phyloP scores from a whole-genome alignment of 129 eudicot genomes.

The Escallonia herrerae region DNA sequence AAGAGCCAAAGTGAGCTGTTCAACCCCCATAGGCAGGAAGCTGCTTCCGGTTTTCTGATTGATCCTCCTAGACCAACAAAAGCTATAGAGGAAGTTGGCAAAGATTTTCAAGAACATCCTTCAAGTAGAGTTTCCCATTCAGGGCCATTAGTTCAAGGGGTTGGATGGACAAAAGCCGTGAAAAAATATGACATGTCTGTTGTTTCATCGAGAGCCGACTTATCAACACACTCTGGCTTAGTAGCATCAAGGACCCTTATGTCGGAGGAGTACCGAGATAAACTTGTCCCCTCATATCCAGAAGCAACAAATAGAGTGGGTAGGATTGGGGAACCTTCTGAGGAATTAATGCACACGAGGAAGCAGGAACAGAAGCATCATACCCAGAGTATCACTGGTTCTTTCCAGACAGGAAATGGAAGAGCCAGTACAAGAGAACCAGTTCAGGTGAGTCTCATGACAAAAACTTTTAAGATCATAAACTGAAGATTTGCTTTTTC shows the following conservation, averaged over 20 bases:
- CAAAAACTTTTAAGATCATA: background rate
- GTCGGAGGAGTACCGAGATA: slow-evolving; percentile 22
- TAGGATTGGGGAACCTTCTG: slow-evolving; percentile 27
- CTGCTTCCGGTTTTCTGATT: slow-evolving; percentile 34
- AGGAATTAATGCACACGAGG: slow-evolving; percentile 27
- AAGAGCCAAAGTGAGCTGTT: slow-evolving; percentile 47
- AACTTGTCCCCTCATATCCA: slow-evolving; percentile 19
- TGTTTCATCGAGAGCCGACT: slow-evolving; percentile 24
- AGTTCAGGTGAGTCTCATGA: slow-evolving; percentile 39
- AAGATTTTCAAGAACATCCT: slow-evolving; percentile 31
- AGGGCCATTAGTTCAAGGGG: slow-evolving; percentile 58
- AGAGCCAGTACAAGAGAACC: slow-evolving; percentile 40
- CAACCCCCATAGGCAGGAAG: slow-evolving; percentile 33
- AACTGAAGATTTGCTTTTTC: slow-evolving; percentile 23
- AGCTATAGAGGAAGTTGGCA: slow-evolving; percentile 26
- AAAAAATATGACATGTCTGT: slow-evolving; percentile 31
- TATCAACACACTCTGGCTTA: slow-evolving; percentile 39
- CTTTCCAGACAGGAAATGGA: slow-evolving; percentile 39
- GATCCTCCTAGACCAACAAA: slow-evolving; percentile 28
- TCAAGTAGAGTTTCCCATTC: slow-evolving; percentile 49
- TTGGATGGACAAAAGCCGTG: slow-evolving; percentile 28
- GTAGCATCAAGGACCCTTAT: slow-evolving; percentile 33
- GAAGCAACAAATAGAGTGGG: slow-evolving; percentile 26
- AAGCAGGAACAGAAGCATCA: slow-evolving; percentile 35
- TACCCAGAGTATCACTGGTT: slow-evolving; percentile 25